Evolutionary conservation across 2,329 filamentous ascomycete species (phyloP).

Genomic region (Helotiales sp.): DNA sequence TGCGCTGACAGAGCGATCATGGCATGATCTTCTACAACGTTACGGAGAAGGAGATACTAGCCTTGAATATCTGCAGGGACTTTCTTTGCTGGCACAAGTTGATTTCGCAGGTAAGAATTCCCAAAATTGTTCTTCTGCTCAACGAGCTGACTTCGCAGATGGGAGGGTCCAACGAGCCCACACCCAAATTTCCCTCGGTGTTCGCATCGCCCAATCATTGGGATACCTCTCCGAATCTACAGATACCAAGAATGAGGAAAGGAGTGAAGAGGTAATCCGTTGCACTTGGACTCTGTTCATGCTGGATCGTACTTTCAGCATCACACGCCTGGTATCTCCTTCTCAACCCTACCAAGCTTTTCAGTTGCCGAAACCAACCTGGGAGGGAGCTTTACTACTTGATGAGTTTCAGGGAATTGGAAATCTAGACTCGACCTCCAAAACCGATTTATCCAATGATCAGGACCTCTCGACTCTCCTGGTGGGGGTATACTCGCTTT

Average conservation of each 20-base stretch:
- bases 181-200: conserved; percentile 27
- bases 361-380: conserved; percentile 23
- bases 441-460: neutral
- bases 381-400: conserved; percentile 14
- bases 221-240: conserved; percentile 22
- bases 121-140: too few relatives aligned
- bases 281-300: conserved; percentile 31
- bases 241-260: neutral
- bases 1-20: conserved; percentile 22
- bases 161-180: conserved; percentile 29
- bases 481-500: conserved; percentile 27
- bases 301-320: conserved; percentile 30
- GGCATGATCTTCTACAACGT: conserved; percentile 22
- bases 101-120: conserved; percentile 28
- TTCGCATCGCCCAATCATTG: conserved; percentile 25
- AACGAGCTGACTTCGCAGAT: conserved; percentile 13
- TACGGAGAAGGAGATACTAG: conserved; percentile 27
- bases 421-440: neutral
- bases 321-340: conserved; percentile 28
- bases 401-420: neutral
- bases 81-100: conserved; percentile 30
- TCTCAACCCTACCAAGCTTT: conserved; percentile 24
- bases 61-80: conserved; percentile 26
- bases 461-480: conserved; percentile 26
- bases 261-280: conserved; percentile 24